These are phyloP conservation scores for Paraleonurus japonicus DNA, from an alignment of 257 asterid genomes.

Conservation along the genomic window DNA sequence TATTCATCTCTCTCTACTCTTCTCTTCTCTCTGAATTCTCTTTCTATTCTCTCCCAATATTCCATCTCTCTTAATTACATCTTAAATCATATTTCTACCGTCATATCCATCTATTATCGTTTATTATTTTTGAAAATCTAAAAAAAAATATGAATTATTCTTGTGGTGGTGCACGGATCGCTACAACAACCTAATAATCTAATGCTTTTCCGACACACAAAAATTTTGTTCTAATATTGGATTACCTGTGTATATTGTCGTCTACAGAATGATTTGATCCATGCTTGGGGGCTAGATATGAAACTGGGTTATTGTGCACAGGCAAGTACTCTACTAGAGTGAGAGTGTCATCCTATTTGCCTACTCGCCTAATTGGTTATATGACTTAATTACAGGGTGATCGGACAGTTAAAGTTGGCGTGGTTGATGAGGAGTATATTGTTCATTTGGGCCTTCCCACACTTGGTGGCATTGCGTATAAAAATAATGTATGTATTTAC, in stretches of 20 bases:
- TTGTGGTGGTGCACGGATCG: too few relatives aligned
- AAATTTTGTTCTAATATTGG: background rate
- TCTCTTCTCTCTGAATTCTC: too few relatives aligned
- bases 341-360: background rate
- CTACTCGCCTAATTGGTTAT: background rate
- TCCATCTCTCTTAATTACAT: too few relatives aligned
- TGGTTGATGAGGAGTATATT: conserved; percentile 79
- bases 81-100: too few relatives aligned
- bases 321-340: conserved; percentile 42
- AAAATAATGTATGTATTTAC: conserved; percentile 40
- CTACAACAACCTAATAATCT: background rate
- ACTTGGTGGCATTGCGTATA: conserved; percentile 61
- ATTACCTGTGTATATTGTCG: background rate
- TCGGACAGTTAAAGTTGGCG: conserved; percentile 74
- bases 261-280: conserved; percentile 85
- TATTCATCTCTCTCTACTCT: too few relatives aligned
- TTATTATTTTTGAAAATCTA: too few relatives aligned
- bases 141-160: too few relatives aligned
- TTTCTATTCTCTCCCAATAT: too few relatives aligned
- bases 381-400: conserved; percentile 59
- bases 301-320: conserved; percentile 96
- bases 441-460: conserved; percentile 89
- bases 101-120: too few relatives aligned
- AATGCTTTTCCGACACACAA: background rate
- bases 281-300: conserved; percentile 97